Percentiles rank a stretch among this genome's conserved stretches.
These are phyloP conservation scores for Cyclostephanos invisitatus DNA, from an alignment of 108 stramenopile species.

Conservation along the genomic window DNA sequence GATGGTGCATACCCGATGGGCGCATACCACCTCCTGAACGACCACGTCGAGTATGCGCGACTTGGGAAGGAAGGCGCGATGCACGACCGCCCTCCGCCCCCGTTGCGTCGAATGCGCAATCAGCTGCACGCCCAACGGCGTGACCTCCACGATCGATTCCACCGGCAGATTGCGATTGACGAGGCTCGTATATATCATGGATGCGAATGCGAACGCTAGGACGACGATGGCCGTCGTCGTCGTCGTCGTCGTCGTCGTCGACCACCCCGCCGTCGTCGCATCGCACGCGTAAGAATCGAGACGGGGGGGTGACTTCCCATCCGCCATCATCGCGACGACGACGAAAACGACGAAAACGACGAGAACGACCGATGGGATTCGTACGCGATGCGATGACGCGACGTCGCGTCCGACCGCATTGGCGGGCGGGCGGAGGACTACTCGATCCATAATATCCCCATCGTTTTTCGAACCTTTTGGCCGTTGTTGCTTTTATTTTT, in stretches of 20 bases:
- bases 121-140: conserved; percentile 29
- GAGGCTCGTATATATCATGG: no score
- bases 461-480: no score
- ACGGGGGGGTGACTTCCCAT: no score
- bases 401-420: not conserved
- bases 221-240: not conserved
- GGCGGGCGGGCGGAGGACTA: conserved; percentile 11
- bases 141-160: conserved; percentile 35
- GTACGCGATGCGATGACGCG: not conserved
- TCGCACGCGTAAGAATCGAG: no score
- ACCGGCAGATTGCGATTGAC: not conserved
- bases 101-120: conserved; percentile 17
- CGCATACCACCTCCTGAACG: conserved; percentile 50
- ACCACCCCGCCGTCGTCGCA: no score
- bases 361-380: not conserved
- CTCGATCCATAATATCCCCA: conserved; percentile 22
- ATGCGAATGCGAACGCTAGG: no score
- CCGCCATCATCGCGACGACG: not conserved
- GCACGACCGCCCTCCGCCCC: not conserved
- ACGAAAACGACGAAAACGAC: not conserved
- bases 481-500: no score
- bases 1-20: conserved; percentile 50
- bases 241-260: not conserved
- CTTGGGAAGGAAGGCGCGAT: conserved; percentile 16
- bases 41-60: conserved; percentile 41